Conservation (phyloP, 2,329 filamentous ascomycete genomes). For the Sclerotinia subarctica region DNA sequence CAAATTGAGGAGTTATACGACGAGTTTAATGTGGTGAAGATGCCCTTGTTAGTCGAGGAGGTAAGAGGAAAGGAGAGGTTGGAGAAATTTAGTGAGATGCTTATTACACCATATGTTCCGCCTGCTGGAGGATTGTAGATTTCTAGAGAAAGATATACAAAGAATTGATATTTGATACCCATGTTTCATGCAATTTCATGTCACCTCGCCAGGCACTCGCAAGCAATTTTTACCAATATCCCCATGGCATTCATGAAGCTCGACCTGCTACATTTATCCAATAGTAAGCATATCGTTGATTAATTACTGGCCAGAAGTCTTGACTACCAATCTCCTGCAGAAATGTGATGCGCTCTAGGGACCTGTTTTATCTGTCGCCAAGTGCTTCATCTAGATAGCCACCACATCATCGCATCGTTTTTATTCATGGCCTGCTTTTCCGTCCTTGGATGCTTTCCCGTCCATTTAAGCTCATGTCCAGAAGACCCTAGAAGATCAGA, state of each 20-base stretch:
- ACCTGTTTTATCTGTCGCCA: neutral
- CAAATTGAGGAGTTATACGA: conserved; percentile 98
- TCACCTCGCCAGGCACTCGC: neutral
- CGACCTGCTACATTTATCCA: neutral
- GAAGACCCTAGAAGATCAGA: too few species aligned
- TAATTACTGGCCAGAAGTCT: neutral
- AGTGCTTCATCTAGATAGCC: neutral
- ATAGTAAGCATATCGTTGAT: neutral
- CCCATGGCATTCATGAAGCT: neutral
- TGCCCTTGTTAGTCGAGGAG: conserved; percentile 94
- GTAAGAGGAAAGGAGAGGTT: conserved; percentile 92
- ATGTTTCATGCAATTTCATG: neutral
- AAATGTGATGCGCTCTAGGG: neutral
- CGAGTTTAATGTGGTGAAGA: conserved; percentile 98
- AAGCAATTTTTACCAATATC: neutral
- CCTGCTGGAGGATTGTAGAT: conserved; percentile 45
- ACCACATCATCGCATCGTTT: neutral
- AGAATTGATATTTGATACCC: conserved; percentile 20
- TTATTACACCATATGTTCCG: conserved; percentile 71
- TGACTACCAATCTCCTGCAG: neutral
- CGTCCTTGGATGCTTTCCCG: too few species aligned
- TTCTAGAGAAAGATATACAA: conserved; percentile 4
- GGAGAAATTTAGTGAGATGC: conserved; percentile 85
- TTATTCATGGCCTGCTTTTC: neutral
- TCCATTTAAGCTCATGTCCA: neutral